phyloP scores from a whole-genome alignment of 2,329 filamentous ascomycete genomes.

The Sarocladium kiliense region DNA sequence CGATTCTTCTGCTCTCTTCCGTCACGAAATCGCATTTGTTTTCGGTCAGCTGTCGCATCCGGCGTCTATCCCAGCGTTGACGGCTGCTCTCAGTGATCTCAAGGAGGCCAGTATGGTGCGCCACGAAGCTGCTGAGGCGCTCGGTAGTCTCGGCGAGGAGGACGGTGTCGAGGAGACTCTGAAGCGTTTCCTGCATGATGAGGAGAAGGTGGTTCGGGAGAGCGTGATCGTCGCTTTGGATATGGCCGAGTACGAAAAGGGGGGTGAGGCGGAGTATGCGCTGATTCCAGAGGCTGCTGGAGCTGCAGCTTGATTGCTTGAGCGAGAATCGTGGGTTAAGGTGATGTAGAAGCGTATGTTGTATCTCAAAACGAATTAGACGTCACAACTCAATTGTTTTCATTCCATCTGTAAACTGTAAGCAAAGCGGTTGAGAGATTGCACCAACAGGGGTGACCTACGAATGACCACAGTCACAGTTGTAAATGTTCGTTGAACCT shows the following conservation, averaged over 20 bases:
- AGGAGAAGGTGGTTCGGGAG: slow-evolving; percentile 89
- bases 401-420: slow-evolving; percentile 40
- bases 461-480: slow-evolving; percentile 82
- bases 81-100: slow-evolving; percentile 68
- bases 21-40: slow-evolving; percentile 97
- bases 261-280: slow-evolving; percentile 84
- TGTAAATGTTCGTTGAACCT: slow-evolving; percentile 88
- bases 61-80: slow-evolving; percentile 89
- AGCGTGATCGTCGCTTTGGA: slow-evolving; percentile 93
- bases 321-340: slow-evolving; percentile 14
- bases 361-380: not conserved
- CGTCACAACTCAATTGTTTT: slow-evolving; percentile 49
- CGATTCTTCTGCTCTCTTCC: slow-evolving; percentile 87
- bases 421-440: slow-evolving; percentile 2
- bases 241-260: slow-evolving; percentile 96
- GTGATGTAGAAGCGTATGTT: slow-evolving; percentile 11
- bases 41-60: slow-evolving; percentile 95
- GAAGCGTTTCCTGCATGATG: slow-evolving; percentile 79
- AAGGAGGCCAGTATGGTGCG: slow-evolving; percentile 93
- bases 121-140: slow-evolving; percentile 93
- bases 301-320: slow-evolving; percentile 30
- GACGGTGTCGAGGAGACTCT: slow-evolving; percentile 85
- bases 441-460: slow-evolving; percentile 37
- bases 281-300: slow-evolving; percentile 65
- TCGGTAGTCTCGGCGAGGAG: slow-evolving; percentile 90